Evolutionary conservation across 108 stramenopile species (phyloP).

Genomic region (Cyclotella choctawhatcheeana): DNA sequence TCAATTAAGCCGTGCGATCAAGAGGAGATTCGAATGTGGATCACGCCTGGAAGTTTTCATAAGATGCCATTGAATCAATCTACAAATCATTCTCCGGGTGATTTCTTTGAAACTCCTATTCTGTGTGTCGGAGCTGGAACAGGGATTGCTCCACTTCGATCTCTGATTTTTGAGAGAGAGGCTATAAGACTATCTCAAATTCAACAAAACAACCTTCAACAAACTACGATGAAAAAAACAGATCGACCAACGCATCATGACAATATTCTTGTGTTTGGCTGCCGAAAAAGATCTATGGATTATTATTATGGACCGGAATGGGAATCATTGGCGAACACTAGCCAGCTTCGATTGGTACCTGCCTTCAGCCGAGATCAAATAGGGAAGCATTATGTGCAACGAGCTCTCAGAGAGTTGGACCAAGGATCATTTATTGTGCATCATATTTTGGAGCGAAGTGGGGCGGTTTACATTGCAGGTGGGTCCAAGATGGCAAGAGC

Average conservation of each 20-base stretch:
- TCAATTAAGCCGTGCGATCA: constrained; percentile 22
- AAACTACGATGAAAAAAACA: not conserved
- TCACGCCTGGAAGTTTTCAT: constrained; percentile 75
- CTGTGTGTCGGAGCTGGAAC: constrained; percentile 86
- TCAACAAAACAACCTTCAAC: not conserved
- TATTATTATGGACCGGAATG: constrained; percentile 83
- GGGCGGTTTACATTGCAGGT: constrained; percentile 85
- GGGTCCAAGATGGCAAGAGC: constrained; percentile 84
- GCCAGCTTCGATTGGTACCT: constrained; percentile 53
- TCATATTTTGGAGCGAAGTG: constrained; percentile 66
- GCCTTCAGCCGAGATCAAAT: constrained; percentile 81
- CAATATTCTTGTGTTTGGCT: constrained; percentile 82
- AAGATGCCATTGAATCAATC: constrained; percentile 55
- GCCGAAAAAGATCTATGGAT: constrained; percentile 67
- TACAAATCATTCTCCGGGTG: not conserved
- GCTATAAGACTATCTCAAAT: constrained; percentile 24
- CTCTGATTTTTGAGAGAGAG: constrained; percentile 73
- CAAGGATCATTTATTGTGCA: constrained; percentile 50
- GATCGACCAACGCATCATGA: constrained; percentile 8
- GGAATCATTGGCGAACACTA: constrained; percentile 34
- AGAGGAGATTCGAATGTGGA: constrained; percentile 66
- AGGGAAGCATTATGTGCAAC: constrained; percentile 82
- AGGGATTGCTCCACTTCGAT: constrained; percentile 84
- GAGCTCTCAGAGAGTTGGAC: constrained; percentile 66
- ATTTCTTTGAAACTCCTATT: constrained; percentile 62